A percentile compares a stretch with the other conserved stretches of the same genome.
phyloP scores from a whole-genome alignment of 805 yeast species.

The Ogataea naganishii region DNA sequence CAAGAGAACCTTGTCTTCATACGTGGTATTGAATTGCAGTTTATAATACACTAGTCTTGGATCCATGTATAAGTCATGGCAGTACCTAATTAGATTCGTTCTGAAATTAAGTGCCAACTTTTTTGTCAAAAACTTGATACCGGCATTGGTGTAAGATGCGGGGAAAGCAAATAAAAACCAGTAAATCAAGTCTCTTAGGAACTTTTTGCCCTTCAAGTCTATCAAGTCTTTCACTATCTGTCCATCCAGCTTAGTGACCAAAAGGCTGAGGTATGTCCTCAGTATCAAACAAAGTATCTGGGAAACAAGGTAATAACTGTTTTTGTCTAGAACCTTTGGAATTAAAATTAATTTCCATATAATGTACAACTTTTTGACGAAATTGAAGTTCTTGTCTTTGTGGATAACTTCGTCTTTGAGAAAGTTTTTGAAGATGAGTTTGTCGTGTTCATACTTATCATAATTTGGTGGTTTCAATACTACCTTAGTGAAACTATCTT shows the following conservation, averaged over 20 bases:
- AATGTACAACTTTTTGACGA: conserved; percentile 63
- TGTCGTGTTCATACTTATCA: conserved; percentile 48
- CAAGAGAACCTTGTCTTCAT: conserved; percentile 21
- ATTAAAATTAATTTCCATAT: conserved; percentile 68
- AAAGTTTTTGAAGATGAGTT: conserved; percentile 41
- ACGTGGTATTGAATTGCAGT: conserved; percentile 47
- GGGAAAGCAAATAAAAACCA: conserved; percentile 92
- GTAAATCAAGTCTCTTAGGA: conserved; percentile 66
- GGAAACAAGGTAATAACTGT: conserved; percentile 52
- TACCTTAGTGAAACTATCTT: conserved; percentile 28
- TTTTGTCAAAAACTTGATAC: conserved; percentile 72
- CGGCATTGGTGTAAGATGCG: conserved; percentile 86
- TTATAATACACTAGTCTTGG: conserved; percentile 77
- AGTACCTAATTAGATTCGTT: conserved; percentile 72
- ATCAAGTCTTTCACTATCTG: conserved; percentile 85
- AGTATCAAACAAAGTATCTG: conserved; percentile 70
- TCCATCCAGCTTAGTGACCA: conserved; percentile 87
- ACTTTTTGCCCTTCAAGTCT: conserved; percentile 68
- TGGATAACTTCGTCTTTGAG: conserved; percentile 18
- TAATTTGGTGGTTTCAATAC: conserved; percentile 37
- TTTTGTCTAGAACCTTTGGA: conserved; percentile 65
- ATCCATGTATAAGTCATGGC: conserved; percentile 86
- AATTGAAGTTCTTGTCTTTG: conserved; percentile 42
- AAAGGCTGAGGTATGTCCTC: conserved; percentile 79
- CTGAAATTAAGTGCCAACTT: conserved; percentile 77